Evolutionary conservation across 148 eudicot genomes (phyloP).

Genomic region (Polygonum aviculare): DNA sequence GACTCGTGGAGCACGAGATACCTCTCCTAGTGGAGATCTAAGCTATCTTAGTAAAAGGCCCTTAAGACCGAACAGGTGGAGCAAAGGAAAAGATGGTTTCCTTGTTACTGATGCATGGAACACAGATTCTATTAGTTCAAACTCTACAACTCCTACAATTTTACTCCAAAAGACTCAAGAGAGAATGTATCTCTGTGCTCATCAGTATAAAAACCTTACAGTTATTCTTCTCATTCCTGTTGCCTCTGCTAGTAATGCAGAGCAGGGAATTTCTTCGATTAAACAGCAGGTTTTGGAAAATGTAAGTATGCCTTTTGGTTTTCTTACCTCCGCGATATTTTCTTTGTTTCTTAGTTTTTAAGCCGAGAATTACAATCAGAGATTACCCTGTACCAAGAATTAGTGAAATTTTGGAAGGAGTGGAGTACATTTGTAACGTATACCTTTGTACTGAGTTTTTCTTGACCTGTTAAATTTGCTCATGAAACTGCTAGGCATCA

Average conservation of each 20-base stretch:
- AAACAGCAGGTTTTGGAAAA: conserved; percentile 78
- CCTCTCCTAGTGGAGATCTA: conserved; percentile 38
- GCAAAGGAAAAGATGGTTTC: conserved; percentile 87
- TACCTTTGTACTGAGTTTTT: neutral
- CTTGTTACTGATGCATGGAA: conserved; percentile 60
- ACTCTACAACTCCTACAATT: conserved; percentile 44
- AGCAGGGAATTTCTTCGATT: conserved; percentile 57
- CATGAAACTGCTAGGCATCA: conserved; percentile 48
- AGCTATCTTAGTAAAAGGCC: conserved; percentile 54
- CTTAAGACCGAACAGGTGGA: conserved; percentile 68
- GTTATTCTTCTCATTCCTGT: conserved; percentile 69
- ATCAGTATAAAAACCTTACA: conserved; percentile 80
- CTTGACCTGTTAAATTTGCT: neutral
- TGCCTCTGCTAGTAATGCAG: conserved; percentile 46
- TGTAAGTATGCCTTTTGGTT: conserved; percentile 37
- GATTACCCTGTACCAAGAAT: neutral
- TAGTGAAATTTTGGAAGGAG: neutral
- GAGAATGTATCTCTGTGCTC: conserved; percentile 68
- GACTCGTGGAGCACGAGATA: conserved; percentile 35
- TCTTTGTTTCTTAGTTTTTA: neutral
- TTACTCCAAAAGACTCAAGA: conserved; percentile 70
- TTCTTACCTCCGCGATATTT: neutral
- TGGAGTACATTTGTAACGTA: neutral
- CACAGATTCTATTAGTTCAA: conserved; percentile 30
- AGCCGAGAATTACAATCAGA: neutral